A percentile compares a stretch with the other conserved stretches of the same genome.
phyloP scores from a whole-genome alignment of 2,329 filamentous ascomycete genomes.

The Xylariaceae sp. region DNA sequence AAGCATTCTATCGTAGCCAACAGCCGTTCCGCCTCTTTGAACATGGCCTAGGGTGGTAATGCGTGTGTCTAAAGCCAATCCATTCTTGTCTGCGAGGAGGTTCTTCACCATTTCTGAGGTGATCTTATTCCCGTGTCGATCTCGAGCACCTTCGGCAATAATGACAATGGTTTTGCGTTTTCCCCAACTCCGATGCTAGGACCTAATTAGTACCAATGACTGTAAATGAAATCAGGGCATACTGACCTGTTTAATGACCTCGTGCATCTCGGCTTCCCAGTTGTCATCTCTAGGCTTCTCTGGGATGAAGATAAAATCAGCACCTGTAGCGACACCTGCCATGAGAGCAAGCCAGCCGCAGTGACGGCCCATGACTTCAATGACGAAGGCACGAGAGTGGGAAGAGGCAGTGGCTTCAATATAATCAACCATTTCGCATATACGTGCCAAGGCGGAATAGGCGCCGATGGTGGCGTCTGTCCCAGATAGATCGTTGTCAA shows the following conservation, averaged over 20 bases:
- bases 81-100: conserved; percentile 72
- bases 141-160: conserved; percentile 90
- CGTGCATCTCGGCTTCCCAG: conserved; percentile 86
- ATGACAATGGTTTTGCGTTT: conserved; percentile 99
- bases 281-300: conserved; percentile 84
- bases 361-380: conserved; percentile 97
- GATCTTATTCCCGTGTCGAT: conserved; percentile 80
- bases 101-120: conserved; percentile 77
- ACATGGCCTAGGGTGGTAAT: conserved; percentile 95
- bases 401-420: conserved; percentile 94
- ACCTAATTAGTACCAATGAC: conserved; percentile 12
- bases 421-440: conserved; percentile 94
- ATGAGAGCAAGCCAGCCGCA: conserved; percentile 97
- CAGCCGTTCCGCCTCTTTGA: conserved; percentile 89
- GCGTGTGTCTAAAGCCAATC: conserved; percentile 81
- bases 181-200: conserved; percentile 76
- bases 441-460: conserved; percentile 87
- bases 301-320: conserved; percentile 95
- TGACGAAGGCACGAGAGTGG: conserved; percentile 92
- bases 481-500: conserved; percentile 96
- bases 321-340: conserved; percentile 89
- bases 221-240: background rate
- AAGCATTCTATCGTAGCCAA: conserved; percentile 91
- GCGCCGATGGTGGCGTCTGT: conserved; percentile 97
- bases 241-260: conserved; percentile 66